These are phyloP conservation scores for Quercus glauca DNA, from an alignment of 306 rosid species.

Conservation along the genomic window DNA sequence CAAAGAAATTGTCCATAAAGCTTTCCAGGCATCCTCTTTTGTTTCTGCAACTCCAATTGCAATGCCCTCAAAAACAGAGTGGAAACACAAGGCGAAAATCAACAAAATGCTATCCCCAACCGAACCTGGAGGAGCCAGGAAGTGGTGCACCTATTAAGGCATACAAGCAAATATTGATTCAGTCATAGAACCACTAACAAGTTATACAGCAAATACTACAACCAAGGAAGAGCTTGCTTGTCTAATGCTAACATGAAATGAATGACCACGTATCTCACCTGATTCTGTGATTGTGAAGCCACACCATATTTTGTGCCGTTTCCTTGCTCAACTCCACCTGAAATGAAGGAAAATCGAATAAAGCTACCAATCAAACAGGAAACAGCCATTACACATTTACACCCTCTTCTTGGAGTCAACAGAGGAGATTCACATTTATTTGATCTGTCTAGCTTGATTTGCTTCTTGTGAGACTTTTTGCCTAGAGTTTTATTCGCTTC, in stretches of 20 bases:
- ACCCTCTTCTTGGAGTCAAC: neutral
- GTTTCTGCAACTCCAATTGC: constrained; percentile 75
- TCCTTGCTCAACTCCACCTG: constrained; percentile 23
- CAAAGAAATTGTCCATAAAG: constrained; percentile 74
- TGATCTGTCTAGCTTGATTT: neutral
- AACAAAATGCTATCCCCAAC: constrained; percentile 61
- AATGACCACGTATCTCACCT: constrained; percentile 26
- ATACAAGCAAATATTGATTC: neutral
- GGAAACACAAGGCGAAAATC: constrained; percentile 68
- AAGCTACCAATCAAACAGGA: neutral
- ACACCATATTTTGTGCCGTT: constrained; percentile 27
- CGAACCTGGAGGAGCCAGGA: constrained; percentile 38
- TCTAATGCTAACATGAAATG: too few species aligned
- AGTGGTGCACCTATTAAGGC: constrained; percentile 34
- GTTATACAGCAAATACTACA: neutral
- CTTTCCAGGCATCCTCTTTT: constrained; percentile 72
- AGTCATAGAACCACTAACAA: neutral
- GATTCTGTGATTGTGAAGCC: constrained; percentile 30
- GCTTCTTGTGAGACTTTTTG: neutral
- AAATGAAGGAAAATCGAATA: neutral
- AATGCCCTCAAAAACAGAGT: constrained; percentile 79
- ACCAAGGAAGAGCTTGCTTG: neutral
- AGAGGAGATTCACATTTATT: neutral
- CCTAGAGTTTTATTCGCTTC: neutral
- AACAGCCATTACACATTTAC: neutral